phyloP scores from a whole-genome alignment of 345 rosid species.

The Microthlaspi erraticum region DNA sequence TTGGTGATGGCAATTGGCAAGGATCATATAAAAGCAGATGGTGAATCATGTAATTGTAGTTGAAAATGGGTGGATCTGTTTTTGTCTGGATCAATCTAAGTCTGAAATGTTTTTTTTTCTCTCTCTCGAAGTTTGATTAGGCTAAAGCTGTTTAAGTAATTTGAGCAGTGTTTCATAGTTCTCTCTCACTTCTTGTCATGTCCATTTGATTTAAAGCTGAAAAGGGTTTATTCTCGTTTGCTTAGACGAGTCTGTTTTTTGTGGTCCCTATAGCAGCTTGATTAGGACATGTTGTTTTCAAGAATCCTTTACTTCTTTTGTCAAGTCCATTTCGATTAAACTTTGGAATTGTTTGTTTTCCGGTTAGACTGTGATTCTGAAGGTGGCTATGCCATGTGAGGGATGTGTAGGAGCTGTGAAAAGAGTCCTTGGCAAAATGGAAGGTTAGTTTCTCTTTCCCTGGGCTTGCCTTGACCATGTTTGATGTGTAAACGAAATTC shows the following conservation, averaged over 20 bases:
- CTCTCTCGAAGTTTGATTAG: not conserved
- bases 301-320: not conserved
- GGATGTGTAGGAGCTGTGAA: conserved; percentile 88
- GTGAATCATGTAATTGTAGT: conserved; percentile 4
- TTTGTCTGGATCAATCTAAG: conserved; percentile 8
- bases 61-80: conserved; percentile 9
- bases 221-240: conserved; percentile 13
- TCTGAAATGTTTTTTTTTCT: not conserved
- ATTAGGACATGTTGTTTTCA: not conserved
- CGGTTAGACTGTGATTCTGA: conserved; percentile 76
- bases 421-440: conserved; percentile 86
- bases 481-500: not conserved
- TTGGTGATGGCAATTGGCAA: conserved; percentile 16
- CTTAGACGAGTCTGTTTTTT: not conserved
- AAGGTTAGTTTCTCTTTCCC: conserved; percentile 52
- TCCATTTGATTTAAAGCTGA: conserved; percentile 6
- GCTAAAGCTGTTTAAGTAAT: not conserved
- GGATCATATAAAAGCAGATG: conserved; percentile 11
- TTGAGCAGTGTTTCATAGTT: not conserved
- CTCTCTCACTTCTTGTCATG: not conserved
- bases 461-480: not conserved
- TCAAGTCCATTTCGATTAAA: not conserved
- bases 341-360: conserved; percentile 11
- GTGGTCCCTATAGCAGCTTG: not conserved
- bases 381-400: conserved; percentile 83